Conservation (phyloP, 306 rosid species). For the Quercus glauca region DNA sequence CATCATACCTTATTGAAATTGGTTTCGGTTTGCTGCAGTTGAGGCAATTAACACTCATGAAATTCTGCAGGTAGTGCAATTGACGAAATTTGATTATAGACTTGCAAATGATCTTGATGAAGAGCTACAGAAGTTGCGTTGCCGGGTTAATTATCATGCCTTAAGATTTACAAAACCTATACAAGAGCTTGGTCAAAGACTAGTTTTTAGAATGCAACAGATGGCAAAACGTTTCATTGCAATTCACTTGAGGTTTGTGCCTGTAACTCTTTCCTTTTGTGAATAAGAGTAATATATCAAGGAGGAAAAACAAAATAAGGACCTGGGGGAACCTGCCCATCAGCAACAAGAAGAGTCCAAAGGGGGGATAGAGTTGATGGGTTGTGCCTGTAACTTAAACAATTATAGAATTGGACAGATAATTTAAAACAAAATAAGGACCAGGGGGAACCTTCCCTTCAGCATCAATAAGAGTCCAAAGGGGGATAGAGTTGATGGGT, state of each 20-base stretch:
- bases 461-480: too few species aligned
- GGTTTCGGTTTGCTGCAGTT: conserved; percentile 3
- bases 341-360: too few species aligned
- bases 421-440: not conserved
- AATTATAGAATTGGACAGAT: conserved; percentile 8
- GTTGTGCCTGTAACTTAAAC: not conserved
- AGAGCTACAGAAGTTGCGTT: conserved; percentile 84
- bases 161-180: conserved; percentile 86
- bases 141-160: conserved; percentile 96
- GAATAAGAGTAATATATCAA: too few species aligned
- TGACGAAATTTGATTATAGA: conserved; percentile 97
- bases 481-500: conserved; percentile 32
- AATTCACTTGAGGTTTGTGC: conserved; percentile 87
- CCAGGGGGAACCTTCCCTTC: too few species aligned
- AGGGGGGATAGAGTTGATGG: too few species aligned
- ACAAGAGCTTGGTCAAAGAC: conserved; percentile 64
- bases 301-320: too few species aligned
- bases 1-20: not conserved
- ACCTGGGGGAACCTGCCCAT: too few species aligned
- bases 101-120: conserved; percentile 85
- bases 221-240: conserved; percentile 80
- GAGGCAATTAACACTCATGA: conserved; percentile 14
- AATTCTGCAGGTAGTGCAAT: conserved; percentile 77
- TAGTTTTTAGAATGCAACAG: conserved; percentile 74
- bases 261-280: not conserved